Conservation (phyloP, 805 yeast genomes). For the Groenewaldozyma tartarivorans region DNA sequence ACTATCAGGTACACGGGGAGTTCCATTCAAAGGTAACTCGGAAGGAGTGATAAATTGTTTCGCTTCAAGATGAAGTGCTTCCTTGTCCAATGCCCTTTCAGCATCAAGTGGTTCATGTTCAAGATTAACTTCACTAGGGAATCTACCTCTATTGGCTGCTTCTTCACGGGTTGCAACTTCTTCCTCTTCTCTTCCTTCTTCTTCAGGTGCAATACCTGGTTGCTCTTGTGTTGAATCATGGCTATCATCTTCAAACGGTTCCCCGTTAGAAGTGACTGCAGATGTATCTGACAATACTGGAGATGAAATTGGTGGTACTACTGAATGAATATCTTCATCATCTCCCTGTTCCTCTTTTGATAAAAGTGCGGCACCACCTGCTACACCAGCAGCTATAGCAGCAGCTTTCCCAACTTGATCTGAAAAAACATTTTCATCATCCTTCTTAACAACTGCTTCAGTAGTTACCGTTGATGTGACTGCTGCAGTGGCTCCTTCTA, state of each 20-base stretch:
- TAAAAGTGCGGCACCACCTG: not conserved
- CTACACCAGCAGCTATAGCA: not conserved
- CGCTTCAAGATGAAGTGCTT: constrained; percentile 13
- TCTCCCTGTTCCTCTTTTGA: not conserved
- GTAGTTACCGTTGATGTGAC: not conserved
- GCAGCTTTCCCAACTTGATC: not conserved
- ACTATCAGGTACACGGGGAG: constrained; percentile 2
- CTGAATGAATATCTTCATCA: constrained; percentile 5
- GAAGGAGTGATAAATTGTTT: constrained; percentile 10
- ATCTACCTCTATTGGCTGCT: constrained; percentile 14
- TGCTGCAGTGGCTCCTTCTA: constrained; percentile 2
- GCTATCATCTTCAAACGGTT: constrained; percentile 14
- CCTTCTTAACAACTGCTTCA: not conserved
- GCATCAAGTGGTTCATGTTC: constrained; percentile 10
- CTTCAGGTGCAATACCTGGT: not conserved
- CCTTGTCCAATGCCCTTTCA: constrained; percentile 12
- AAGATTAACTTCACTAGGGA: constrained; percentile 18
- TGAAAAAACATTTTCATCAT: not conserved
- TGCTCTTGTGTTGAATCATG: constrained; percentile 1
- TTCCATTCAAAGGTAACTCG: too few species aligned
- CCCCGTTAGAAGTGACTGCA: constrained; percentile 20
- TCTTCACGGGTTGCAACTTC: not conserved
- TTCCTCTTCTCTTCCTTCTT: constrained; percentile 1
- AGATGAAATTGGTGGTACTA: constrained; percentile 13
- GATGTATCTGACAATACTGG: constrained; percentile 19